phyloP scores from a whole-genome alignment of 176 grass and related monocot species.

The Aechmea fasciata region DNA sequence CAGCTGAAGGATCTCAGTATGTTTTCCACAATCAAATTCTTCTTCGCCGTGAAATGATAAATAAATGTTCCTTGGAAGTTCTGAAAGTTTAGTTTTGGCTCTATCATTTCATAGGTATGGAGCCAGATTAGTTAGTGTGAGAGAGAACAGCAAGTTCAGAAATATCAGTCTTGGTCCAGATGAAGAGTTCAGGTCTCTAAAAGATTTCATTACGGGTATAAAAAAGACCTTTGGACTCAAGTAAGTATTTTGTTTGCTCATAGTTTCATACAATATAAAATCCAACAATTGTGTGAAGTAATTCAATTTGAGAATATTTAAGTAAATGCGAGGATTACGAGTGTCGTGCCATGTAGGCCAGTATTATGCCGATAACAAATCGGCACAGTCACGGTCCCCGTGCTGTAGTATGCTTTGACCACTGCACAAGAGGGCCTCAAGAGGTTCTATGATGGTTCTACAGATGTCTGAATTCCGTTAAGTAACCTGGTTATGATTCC shows the following conservation, averaged over 20 bases:
- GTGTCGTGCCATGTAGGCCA: too few relatives aligned
- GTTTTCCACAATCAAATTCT: background rate
- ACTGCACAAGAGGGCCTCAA: too few relatives aligned
- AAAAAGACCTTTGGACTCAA: conserved; percentile 16
- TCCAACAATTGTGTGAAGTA: background rate
- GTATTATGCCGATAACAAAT: background rate
- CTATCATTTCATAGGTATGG: conserved; percentile 11
- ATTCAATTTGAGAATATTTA: background rate
- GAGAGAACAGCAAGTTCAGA: conserved; percentile 26
- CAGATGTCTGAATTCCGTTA: too few relatives aligned
- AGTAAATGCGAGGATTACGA: too few relatives aligned
- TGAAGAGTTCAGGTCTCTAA: background rate
- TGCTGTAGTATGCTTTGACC: too few relatives aligned
- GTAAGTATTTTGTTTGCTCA: background rate
- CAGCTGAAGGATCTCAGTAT: conserved; percentile 24
- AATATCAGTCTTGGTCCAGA: background rate
- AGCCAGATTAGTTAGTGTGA: conserved; percentile 22
- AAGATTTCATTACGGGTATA: conserved; percentile 17
- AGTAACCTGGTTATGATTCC: too few relatives aligned
- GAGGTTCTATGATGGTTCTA: too few relatives aligned
- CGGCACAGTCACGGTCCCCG: background rate
- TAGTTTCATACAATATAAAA: background rate
- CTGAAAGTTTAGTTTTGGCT: background rate
- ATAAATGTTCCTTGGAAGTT: background rate
- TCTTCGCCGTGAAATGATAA: background rate